Percentiles rank a stretch among this genome's conserved stretches.
These are phyloP conservation scores for Leccinum fallax DNA, from an alignment of 1,284 basidiomycete genomes.

Conservation along the genomic window DNA sequence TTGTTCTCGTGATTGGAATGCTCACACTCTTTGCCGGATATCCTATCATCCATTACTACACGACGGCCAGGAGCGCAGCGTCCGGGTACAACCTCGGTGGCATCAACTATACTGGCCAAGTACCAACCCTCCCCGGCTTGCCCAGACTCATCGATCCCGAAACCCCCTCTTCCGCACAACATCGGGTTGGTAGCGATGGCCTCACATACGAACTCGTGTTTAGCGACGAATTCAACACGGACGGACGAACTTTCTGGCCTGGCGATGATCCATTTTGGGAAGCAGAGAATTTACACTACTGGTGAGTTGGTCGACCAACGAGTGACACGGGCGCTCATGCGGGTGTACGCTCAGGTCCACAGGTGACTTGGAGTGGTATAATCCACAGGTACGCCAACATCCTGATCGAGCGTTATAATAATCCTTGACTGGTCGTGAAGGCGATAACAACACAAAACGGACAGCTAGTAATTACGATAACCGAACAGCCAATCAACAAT, in stretches of 20 bases:
- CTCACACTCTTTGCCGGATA: conserved; percentile 77
- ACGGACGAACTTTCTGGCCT: conserved; percentile 78
- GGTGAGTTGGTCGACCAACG: conserved; percentile 41
- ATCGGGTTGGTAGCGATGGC: conserved; percentile 68
- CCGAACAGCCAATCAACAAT: conserved; percentile 62
- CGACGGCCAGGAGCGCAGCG: conserved; percentile 30
- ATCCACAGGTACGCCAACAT: conserved; percentile 56
- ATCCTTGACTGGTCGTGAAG: conserved; percentile 33
- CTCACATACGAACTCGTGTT: conserved; percentile 82
- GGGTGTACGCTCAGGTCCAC: conserved; percentile 57
- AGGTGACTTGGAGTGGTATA: conserved; percentile 85
- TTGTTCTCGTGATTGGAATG: conserved; percentile 61
- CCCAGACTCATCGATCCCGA: conserved; percentile 67
- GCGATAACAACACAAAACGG: conserved; percentile 71
- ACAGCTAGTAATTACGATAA: conserved; percentile 75
- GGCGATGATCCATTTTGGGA: conserved; percentile 84
- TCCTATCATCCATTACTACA: conserved; percentile 69
- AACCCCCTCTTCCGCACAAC: conserved; percentile 59
- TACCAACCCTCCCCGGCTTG: conserved; percentile 61
- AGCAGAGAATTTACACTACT: conserved; percentile 72
- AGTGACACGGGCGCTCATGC: conserved; percentile 10
- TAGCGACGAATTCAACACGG: conserved; percentile 88
- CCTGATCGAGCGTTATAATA: background rate
- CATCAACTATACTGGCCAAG: conserved; percentile 72
- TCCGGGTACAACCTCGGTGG: conserved; percentile 78